Percentiles rank a stretch among this genome's conserved stretches.
These are phyloP conservation scores for Polytrichum commune DNA, from an alignment of 225 moss, liverwort and hornwort genomes.

Conservation along the genomic window DNA sequence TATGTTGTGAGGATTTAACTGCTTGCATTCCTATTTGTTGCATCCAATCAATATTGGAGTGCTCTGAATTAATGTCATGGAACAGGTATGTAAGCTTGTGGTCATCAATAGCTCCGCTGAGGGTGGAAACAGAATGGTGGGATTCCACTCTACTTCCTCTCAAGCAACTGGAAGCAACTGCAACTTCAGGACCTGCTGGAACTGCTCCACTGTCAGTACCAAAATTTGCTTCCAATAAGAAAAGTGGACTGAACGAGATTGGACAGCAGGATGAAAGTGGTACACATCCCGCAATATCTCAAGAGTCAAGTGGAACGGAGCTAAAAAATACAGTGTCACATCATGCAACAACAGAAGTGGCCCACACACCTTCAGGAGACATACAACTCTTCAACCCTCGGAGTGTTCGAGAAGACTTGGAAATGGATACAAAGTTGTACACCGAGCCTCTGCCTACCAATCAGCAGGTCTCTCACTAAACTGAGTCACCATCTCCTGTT, in stretches of 20 bases:
- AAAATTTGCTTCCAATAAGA: not conserved
- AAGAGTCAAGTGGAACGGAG: not conserved
- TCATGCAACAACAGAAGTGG: not conserved
- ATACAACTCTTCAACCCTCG: conserved; percentile 37
- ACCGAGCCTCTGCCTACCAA: conserved; percentile 92
- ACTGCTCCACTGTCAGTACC: conserved; percentile 19
- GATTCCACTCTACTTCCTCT: conserved; percentile 69
- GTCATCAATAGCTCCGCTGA: conserved; percentile 68
- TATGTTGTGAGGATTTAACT: too few relatives aligned
- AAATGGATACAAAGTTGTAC: conserved; percentile 80
- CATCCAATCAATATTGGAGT: too few relatives aligned
- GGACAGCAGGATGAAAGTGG: conserved; percentile 16
- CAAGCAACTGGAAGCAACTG: conserved; percentile 75
- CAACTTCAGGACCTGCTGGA: conserved; percentile 56
- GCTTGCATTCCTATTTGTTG: too few relatives aligned
- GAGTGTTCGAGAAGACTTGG: conserved; percentile 81
- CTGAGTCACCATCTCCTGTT: not conserved
- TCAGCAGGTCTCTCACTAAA: conserved; percentile 57
- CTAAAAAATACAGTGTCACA: too few relatives aligned
- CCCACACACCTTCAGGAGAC: conserved; percentile 5
- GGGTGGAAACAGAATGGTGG: conserved; percentile 91
- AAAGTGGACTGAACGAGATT: conserved; percentile 6
- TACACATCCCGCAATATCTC: not conserved
- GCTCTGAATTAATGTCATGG: not conserved
- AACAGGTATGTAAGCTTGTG: conserved; percentile 81